Evolutionary conservation across 1,139 yeast species (phyloP).

Genomic region (Yamadazyma dendronema): DNA sequence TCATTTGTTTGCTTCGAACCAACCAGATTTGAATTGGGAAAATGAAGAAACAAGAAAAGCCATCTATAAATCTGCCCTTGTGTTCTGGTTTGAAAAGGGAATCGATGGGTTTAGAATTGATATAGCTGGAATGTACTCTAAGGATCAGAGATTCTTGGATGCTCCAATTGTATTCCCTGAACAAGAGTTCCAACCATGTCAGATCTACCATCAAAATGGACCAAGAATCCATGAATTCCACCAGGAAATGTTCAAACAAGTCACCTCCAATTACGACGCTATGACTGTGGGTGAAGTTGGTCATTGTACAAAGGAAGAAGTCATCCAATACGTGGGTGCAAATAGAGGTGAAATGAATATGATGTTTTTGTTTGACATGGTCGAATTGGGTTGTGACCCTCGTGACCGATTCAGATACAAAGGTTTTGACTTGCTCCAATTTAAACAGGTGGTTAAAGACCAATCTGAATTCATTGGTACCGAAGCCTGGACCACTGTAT

Average conservation of each 20-base stretch:
- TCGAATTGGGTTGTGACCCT: constrained; percentile 40
- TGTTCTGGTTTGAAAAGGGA: constrained; percentile 57
- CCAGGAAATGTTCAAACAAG: constrained; percentile 48
- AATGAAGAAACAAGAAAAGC: constrained; percentile 51
- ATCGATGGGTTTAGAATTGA: constrained; percentile 63
- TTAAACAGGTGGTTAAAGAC: constrained; percentile 38
- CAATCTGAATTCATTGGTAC: constrained; percentile 40
- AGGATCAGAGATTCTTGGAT: constrained; percentile 47
- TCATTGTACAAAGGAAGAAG: constrained; percentile 39
- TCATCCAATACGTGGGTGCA: constrained; percentile 49
- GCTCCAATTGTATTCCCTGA: constrained; percentile 49
- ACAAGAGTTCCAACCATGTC: constrained; percentile 41
- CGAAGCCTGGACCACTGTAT: constrained; percentile 59
- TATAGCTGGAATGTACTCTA: constrained; percentile 54
- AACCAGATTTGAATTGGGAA: constrained; percentile 66
- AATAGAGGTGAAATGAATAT: constrained; percentile 49
- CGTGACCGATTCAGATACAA: constrained; percentile 35
- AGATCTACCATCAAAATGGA: constrained; percentile 38
- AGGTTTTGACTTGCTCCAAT: constrained; percentile 40
- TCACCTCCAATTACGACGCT: constrained; percentile 49
- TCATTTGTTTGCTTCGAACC: constrained; percentile 50
- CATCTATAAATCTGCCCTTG: constrained; percentile 48
- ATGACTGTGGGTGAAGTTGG: constrained; percentile 63
- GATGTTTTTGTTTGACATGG: constrained; percentile 52
- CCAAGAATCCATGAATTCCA: constrained; percentile 60